Evolutionary conservation across 768 basidiomycete species (phyloP), one percentile per base, ranked within the genome.

Genomic region (Boletus fagicola): DNA sequence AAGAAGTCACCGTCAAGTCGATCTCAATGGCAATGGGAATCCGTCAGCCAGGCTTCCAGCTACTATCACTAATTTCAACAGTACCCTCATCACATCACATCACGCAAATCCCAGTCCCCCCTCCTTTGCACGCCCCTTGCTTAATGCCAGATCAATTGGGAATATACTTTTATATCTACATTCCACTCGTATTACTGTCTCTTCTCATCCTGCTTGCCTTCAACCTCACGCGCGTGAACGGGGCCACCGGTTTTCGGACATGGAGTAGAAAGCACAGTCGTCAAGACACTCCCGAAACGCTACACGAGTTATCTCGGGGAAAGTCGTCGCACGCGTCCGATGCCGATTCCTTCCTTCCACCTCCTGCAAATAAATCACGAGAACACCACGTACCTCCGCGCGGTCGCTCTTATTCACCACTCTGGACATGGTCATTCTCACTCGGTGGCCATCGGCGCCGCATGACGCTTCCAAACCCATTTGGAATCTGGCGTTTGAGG

Each of bases 21-120:
- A 78, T 97, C 65, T 93, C 92, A 13, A 92, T 94, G 79, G 89
- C 87, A 4, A 91, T 93, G 85, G 92, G 90, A 33, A 82, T 98
- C 51, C 79, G 80, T 44, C 78, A 78, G 30, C 94, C 96, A 7
- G 96, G 94, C 42, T 94, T 94, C 73, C 92, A 96, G 63, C 81
- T 98, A 20, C 80, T 98, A 44, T 90, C 94, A 2, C 81, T 98
- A 24, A 77, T 49, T 76, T 46, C 78, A 79, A 24, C 73, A 62
- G 53, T 64, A 42, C 66, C 68, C 50, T 62, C 62, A 4, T 57
- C 61, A 22, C 68, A 67, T 38, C 63, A 46, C 43, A 57, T 75
- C 33, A 76, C 72, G 4, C 75, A 78, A 63, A 54, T 51, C 39
- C 55, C 66, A 53, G 58, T 60, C 36, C 48, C 44, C 38, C 70